Evolutionary conservation across 2,329 filamentous ascomycete species (phyloP), one percentile per base, ranked within the genome.

Genomic region (Colletotrichum orchidophilum): DNA sequence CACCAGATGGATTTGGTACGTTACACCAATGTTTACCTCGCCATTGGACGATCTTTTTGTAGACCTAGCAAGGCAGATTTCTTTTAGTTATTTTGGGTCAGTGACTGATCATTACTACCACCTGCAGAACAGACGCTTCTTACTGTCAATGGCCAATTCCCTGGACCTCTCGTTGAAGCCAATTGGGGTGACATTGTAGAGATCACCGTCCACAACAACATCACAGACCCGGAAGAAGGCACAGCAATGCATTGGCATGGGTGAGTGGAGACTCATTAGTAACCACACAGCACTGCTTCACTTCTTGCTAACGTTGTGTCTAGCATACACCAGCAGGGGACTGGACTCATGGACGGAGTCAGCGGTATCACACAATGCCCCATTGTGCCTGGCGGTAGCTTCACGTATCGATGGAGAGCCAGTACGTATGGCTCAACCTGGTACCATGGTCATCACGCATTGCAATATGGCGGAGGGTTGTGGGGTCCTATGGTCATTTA

Each of bases 401-500:
- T 85, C 70, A 87, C 85, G 2, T 93, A 92, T 78, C 84, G 80
- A 9, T 91, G 88, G 78, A 82, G 81, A 33, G 87, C 86, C 15
- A 89, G 85, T 2, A 80, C 85, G 66, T 85, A 88, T 75, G 87
- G 89, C 39, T 82, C 86, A 0, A 83, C 83, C 11, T 90, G 87
- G 87, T 91, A 90, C 75, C 90, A 92, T 75, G 87, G 86, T 5
- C 90, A 91, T 75, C 87, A 87, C 71, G 81, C 83, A 5, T 75
- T 83, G 0, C 82, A 84, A 71, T 77, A 81, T 1, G 84, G 81
- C 74, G 86, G 91, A 64, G 91, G 91, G 1, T 79, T 92, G 1
- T 82, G 86, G 29, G 91, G 90, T 0, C 85, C 85, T 0, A 84
- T 93, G 15, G 80, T 91, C 7, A 87, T 92, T 71, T 83, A 90